Evolutionary conservation across 1,139 yeast species (phyloP).

Genomic region (Starmera stellimalicola): DNA sequence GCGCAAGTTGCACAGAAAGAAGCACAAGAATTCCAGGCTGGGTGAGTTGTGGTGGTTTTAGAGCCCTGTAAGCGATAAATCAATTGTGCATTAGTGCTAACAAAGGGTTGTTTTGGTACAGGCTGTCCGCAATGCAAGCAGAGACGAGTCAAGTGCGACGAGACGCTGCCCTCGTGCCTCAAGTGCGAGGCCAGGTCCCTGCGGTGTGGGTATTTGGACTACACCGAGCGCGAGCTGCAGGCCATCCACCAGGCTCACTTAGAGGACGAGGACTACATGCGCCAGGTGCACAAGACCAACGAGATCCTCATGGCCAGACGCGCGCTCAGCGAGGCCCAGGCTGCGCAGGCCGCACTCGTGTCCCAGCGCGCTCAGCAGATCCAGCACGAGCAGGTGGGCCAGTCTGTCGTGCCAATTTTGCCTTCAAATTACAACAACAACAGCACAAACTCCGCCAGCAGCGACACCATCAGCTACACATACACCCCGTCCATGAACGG

Average conservation of each 20-base stretch:
- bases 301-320: neutral
- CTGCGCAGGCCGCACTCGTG: no score
- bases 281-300: neutral
- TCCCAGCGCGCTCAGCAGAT: no score
- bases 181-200: slow-evolving; percentile 7
- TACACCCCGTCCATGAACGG: no score
- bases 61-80: neutral
- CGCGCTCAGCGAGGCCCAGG: no score
- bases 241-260: neutral
- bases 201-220: slow-evolving; percentile 6
- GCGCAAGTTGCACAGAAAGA: slow-evolving; percentile 10
- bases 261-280: neutral
- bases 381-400: no score
- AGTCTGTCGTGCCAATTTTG: no score
- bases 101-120: neutral
- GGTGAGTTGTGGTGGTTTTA: slow-evolving; percentile 8
- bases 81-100: neutral
- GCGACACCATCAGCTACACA: no score
- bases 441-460: no score
- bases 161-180: slow-evolving; percentile 11
- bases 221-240: neutral
- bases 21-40: slow-evolving; percentile 18
- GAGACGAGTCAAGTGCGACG: slow-evolving; percentile 16
- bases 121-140: slow-evolving; percentile 18
- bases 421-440: no score